phyloP scores from a whole-genome alignment of 2,329 filamentous ascomycete genomes.

The Colletotrichum karsti region DNA sequence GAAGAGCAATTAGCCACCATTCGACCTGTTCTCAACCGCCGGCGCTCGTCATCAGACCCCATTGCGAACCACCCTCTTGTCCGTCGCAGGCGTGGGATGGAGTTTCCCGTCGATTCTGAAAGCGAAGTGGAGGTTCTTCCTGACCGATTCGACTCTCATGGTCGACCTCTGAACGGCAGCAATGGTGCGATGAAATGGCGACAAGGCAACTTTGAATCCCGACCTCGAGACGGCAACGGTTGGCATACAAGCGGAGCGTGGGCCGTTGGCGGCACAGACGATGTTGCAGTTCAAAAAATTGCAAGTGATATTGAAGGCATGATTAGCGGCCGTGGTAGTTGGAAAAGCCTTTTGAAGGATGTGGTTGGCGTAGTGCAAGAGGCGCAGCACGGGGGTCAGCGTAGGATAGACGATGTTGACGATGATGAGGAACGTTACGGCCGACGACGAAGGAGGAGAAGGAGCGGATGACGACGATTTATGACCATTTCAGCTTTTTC shows the following conservation, averaged over 20 bases:
- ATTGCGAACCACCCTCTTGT: constrained; percentile 36
- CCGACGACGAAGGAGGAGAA: constrained; percentile 19
- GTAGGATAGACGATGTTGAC: constrained; percentile 29
- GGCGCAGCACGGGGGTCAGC: constrained; percentile 15
- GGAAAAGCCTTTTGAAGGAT: constrained; percentile 40
- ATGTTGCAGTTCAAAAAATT: constrained; percentile 48
- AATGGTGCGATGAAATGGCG: constrained; percentile 38
- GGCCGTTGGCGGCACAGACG: constrained; percentile 54
- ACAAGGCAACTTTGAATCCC: constrained; percentile 52
- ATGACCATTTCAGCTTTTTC: constrained; percentile 4
- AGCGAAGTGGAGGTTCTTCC: constrained; percentile 54
- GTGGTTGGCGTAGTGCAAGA: constrained; percentile 35
- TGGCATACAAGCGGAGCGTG: constrained; percentile 51
- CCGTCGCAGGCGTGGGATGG: constrained; percentile 31
- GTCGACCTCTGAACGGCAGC: constrained; percentile 46
- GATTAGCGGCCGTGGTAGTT: constrained; percentile 40
- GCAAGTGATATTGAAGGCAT: constrained; percentile 44
- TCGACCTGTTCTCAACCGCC: constrained; percentile 31
- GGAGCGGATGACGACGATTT: constrained; percentile 28
- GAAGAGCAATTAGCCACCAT: constrained; percentile 28
- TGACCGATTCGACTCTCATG: constrained; percentile 55
- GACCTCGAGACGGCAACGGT: constrained; percentile 39
- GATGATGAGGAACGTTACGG: constrained; percentile 29
- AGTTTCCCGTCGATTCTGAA: constrained; percentile 37
- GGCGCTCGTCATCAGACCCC: constrained; percentile 42